phyloP scores from a whole-genome alignment of 306 rosid species.

The Crotalaria pallida region DNA sequence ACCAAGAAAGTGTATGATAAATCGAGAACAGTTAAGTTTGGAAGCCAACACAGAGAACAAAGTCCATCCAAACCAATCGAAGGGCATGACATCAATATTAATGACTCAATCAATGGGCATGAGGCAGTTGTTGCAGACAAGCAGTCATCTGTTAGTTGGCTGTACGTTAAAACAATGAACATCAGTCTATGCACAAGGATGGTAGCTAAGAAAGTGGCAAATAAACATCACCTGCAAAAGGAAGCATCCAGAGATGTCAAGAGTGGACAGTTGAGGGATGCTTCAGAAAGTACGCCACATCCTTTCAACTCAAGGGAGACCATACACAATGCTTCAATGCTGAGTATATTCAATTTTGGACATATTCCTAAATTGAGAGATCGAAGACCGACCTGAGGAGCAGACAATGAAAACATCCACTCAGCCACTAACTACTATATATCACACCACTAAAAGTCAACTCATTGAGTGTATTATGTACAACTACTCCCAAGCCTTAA shows the following conservation, averaged over 20 bases:
- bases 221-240: constrained; percentile 74
- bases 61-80: constrained; percentile 86
- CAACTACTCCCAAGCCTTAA: neutral
- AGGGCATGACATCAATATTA: constrained; percentile 92
- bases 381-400: constrained; percentile 81
- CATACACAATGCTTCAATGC: constrained; percentile 72
- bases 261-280: constrained; percentile 84
- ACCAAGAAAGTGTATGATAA: constrained; percentile 88
- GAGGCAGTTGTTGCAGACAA: constrained; percentile 88
- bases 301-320: constrained; percentile 92
- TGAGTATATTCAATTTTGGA: constrained; percentile 73
- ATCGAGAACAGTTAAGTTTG: constrained; percentile 67
- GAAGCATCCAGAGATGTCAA: constrained; percentile 92
- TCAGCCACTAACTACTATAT: neutral
- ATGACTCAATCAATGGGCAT: constrained; percentile 75
- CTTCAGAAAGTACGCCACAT: constrained; percentile 89
- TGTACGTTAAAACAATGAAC: constrained; percentile 36
- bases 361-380: constrained; percentile 93
- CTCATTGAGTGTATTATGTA: neutral
- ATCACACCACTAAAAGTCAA: constrained; percentile 1
- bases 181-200: constrained; percentile 27
- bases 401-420: neutral
- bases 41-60: constrained; percentile 62
- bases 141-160: constrained; percentile 84
- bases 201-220: neutral